Conservation (phyloP, 768 basidiomycete genomes). For the Suillus variegatus region DNA sequence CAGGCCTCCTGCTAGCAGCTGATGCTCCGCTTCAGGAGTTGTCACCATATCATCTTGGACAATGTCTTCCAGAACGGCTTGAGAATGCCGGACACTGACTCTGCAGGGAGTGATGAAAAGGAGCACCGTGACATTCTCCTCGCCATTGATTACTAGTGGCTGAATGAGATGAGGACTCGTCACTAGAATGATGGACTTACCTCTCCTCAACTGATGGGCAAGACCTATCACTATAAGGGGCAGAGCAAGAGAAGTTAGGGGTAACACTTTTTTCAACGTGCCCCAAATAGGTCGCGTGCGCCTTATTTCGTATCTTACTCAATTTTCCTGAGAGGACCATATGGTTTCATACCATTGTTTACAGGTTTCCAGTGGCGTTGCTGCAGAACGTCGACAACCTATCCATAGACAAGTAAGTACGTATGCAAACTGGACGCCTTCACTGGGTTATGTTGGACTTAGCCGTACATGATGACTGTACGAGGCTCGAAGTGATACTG, state of each 20-base stretch:
- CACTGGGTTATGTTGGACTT: too few species aligned
- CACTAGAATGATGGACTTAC: background rate
- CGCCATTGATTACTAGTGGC: background rate
- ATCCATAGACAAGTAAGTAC: too few species aligned
- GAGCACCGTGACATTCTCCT: background rate
- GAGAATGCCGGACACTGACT: background rate
- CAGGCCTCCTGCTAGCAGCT: background rate
- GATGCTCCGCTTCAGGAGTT: background rate
- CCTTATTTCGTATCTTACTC: too few species aligned
- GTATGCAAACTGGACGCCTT: too few species aligned
- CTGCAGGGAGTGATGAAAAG: background rate
- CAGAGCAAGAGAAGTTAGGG: background rate
- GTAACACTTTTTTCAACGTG: background rate
- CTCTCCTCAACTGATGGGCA: background rate
- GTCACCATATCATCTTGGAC: background rate
- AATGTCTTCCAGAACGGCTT: background rate
- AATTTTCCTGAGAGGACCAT: too few species aligned
- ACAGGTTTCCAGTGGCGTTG: too few species aligned
- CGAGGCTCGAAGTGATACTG: too few species aligned
- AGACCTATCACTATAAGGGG: background rate
- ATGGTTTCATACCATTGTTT: too few species aligned
- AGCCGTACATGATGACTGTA: too few species aligned
- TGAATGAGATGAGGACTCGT: background rate
- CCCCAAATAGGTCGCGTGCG: background rate
- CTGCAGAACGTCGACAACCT: too few species aligned